phyloP scores from a whole-genome alignment of 495 filamentous ascomycete species.

The Lentithecium fluviatile region DNA sequence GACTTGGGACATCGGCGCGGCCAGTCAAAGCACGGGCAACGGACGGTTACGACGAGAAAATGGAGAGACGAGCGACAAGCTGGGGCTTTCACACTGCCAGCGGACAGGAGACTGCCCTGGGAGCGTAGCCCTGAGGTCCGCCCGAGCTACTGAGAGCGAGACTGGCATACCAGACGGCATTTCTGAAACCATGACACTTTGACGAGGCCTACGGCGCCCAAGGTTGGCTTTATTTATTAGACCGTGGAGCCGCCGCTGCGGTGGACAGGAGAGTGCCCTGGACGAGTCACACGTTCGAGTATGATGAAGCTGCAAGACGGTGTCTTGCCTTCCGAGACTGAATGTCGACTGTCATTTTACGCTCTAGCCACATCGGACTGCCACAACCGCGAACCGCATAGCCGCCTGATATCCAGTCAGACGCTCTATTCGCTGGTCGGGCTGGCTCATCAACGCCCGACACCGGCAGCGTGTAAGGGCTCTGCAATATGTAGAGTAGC shows the following conservation, averaged over 20 bases:
- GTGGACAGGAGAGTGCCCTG: background rate
- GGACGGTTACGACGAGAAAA: constrained; percentile 21
- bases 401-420: background rate
- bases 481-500: background rate
- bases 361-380: too few relatives aligned
- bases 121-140: background rate
- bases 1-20: constrained; percentile 27
- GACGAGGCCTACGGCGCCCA: background rate
- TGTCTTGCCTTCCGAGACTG: too few relatives aligned
- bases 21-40: constrained; percentile 28
- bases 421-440: background rate
- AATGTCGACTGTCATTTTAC: too few relatives aligned
- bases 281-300: too few relatives aligned
- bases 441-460: background rate
- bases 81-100: constrained; percentile 9
- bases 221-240: background rate
- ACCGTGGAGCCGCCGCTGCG: background rate
- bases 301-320: too few relatives aligned
- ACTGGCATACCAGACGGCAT: background rate
- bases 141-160: background rate
- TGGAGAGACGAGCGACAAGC: constrained; percentile 15
- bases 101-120: background rate
- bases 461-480: background rate
- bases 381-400: too few relatives aligned
- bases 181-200: background rate